Conservation (phyloP, 305 asterid species). For the Ilex paraguariensis region DNA sequence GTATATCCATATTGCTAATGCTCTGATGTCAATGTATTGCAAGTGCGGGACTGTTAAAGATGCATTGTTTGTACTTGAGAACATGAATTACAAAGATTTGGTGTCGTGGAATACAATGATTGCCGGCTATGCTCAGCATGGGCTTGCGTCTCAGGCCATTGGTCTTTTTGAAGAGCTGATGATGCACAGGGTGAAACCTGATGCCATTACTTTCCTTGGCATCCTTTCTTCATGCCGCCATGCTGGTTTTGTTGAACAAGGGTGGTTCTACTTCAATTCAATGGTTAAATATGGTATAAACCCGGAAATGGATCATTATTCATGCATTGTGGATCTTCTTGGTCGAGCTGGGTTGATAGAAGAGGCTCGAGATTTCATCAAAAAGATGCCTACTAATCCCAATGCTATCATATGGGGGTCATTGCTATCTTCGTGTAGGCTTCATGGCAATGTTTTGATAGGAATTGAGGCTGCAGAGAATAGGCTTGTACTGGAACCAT, state of each 20-base stretch:
- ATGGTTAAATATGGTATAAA: slow-evolving; percentile 21
- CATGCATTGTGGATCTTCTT: slow-evolving; percentile 36
- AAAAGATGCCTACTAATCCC: slow-evolving; percentile 24
- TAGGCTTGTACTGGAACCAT: slow-evolving; percentile 32
- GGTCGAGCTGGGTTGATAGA: slow-evolving; percentile 34
- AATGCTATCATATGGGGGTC: slow-evolving; percentile 39
- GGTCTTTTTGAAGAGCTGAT: slow-evolving; percentile 29
- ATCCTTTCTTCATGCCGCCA: slow-evolving; percentile 33
- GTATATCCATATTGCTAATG: slow-evolving; percentile 16
- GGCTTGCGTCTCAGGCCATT: slow-evolving; percentile 26
- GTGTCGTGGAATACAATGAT: slow-evolving; percentile 41
- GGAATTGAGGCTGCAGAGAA: slow-evolving; percentile 39
- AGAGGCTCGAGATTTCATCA: slow-evolving; percentile 29
- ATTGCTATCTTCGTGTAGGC: slow-evolving; percentile 28
- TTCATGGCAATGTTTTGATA: slow-evolving; percentile 24
- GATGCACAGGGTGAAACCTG: slow-evolving; percentile 24
- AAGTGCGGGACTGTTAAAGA: slow-evolving; percentile 32
- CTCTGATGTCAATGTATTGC: slow-evolving; percentile 33
- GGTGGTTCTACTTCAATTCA: slow-evolving; percentile 14
- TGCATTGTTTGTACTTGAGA: slow-evolving; percentile 20
- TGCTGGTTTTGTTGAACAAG: slow-evolving; percentile 32
- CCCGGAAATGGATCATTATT: slow-evolving; percentile 29
- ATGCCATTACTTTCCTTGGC: slow-evolving; percentile 36
- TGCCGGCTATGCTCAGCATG: slow-evolving; percentile 33
- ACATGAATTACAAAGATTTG: slow-evolving; percentile 19